Base-by-base conservation (phyloP, 139 green algal species). In the Gonium pectorale region DNA sequence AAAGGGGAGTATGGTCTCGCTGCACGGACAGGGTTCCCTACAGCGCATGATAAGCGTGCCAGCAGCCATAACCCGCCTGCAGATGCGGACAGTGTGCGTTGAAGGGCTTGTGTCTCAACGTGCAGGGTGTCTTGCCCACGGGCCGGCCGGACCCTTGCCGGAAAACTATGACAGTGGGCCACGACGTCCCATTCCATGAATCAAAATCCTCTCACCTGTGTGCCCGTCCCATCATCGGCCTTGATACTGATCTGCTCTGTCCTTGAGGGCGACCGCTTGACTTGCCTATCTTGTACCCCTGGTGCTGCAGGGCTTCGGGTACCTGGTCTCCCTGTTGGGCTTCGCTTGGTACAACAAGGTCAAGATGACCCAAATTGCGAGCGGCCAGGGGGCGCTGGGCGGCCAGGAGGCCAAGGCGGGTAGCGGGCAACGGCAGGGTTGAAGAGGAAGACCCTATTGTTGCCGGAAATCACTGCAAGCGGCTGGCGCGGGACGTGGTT, bases 301-400 rank as follows among this genome's bases (percentile, higher is more conserved):
- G n/a, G 56, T n/a, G 19, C 56, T 64, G 19, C 71, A 83, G 79
- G 79, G 79, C 46, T 27, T 91, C 8, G 95, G 95, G 8, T 97
- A 97, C 70, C 52, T 72, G 17, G 17, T 96, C 33, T 92, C 83
- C 21, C 74, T 96, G 2, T 63, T 60, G 0, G 94, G 92, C 5
- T 97, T 97, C 81, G 92, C 79, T 29, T 91, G 88, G 74, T 96
- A 96, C 86, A 94, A 96, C 68, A 86, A 91, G 27, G 91, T 97
- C 54, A 97, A 97, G 86, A 94, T 94, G 89, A 80, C 38, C 13
- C 87, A 93, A 82, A 90, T 93, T 27, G 90, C 87, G 13, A 60
- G 68, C 24, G 68, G 68, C 6, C 29, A 24, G 11, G 68, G 68
- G 31, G 68, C 9, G 68, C 15, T 44, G 40, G 56, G 73, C 31